Evolutionary conservation across 371 early-diverging fungal genomes (phyloP).

Genomic region (Saksenaea vasiformis): DNA sequence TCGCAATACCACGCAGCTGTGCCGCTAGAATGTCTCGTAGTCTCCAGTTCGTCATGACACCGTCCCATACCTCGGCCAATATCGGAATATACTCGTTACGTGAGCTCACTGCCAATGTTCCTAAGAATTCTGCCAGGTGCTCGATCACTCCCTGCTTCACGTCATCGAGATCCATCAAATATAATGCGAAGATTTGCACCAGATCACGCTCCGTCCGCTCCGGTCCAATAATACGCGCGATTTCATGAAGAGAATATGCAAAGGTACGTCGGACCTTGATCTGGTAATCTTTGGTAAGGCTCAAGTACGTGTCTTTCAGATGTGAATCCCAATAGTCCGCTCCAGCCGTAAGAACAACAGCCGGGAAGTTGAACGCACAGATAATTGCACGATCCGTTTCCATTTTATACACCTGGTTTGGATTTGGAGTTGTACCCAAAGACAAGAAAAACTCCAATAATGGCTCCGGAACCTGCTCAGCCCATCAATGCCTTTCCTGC

Average conservation of each 20-base stretch:
- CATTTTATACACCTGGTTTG: slow-evolving; percentile 40
- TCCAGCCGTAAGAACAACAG: slow-evolving; percentile 62
- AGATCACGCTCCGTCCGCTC: slow-evolving; percentile 62
- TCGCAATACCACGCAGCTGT: slow-evolving; percentile 52
- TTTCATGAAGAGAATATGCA: slow-evolving; percentile 63
- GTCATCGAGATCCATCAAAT: slow-evolving; percentile 61
- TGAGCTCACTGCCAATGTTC: slow-evolving; percentile 51
- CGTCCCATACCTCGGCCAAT: slow-evolving; percentile 58
- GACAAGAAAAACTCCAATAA: slow-evolving; percentile 48
- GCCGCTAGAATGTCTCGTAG: slow-evolving; percentile 56
- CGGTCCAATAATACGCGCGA: slow-evolving; percentile 61
- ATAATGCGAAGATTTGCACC: slow-evolving; percentile 60
- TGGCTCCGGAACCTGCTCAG: slow-evolving; percentile 32
- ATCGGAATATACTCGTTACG: slow-evolving; percentile 57
- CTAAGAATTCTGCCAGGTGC: slow-evolving; percentile 59
- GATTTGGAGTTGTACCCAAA: slow-evolving; percentile 32
- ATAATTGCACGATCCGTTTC: slow-evolving; percentile 61
- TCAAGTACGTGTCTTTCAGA: slow-evolving; percentile 52
- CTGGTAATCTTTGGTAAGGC: slow-evolving; percentile 55
- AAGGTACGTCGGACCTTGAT: slow-evolving; percentile 62
- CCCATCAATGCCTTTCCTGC: background rate
- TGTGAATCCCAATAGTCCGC: slow-evolving; percentile 56
- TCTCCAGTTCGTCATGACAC: slow-evolving; percentile 61
- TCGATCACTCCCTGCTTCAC: slow-evolving; percentile 64
- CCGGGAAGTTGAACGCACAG: slow-evolving; percentile 67